A percentile compares a stretch with the other conserved stretches of the same genome.
Evolutionary conservation across 2,329 filamentous ascomycete genomes (phyloP).

Genomic region (Ceratocystis cubensis): DNA sequence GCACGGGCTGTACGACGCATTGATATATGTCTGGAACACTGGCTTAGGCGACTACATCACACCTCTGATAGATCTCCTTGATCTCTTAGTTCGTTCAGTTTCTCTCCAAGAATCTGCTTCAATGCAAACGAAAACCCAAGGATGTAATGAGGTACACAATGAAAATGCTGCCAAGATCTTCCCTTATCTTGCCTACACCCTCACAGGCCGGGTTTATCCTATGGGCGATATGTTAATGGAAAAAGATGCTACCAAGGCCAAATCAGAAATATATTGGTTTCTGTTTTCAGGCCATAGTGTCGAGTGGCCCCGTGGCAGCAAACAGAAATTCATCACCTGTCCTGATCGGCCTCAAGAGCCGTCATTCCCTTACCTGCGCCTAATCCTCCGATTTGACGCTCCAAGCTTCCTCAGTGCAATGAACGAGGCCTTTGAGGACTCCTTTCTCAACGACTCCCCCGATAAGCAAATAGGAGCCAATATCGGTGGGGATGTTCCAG

Average conservation of each 20-base stretch:
- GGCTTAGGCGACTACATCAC: slow-evolving; percentile 82
- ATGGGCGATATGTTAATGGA: slow-evolving; percentile 66
- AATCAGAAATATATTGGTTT: slow-evolving; percentile 83
- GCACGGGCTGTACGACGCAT: slow-evolving; percentile 82
- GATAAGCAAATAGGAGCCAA: slow-evolving; percentile 47
- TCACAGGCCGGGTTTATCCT: slow-evolving; percentile 86
- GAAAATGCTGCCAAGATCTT: slow-evolving; percentile 82
- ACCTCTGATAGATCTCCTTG: slow-evolving; percentile 70
- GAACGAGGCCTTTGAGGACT: slow-evolving; percentile 94
- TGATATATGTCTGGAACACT: slow-evolving; percentile 95
- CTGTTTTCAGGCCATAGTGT: slow-evolving; percentile 75
- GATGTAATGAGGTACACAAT: slow-evolving; percentile 43
- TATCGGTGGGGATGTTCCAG: slow-evolving; percentile 40
- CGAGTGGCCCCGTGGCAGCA: slow-evolving; percentile 57
- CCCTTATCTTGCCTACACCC: slow-evolving; percentile 80
- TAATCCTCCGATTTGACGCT: slow-evolving; percentile 78
- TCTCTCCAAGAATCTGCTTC: slow-evolving; percentile 38
- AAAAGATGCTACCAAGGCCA: slow-evolving; percentile 59
- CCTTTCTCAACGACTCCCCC: slow-evolving; percentile 72
- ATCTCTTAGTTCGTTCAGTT: slow-evolving; percentile 49
- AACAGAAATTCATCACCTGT: slow-evolving; percentile 48
- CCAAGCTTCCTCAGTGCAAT: slow-evolving; percentile 87
- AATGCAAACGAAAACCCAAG: slow-evolving; percentile 30
- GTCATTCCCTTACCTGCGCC: slow-evolving; percentile 71
- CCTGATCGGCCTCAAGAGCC: slow-evolving; percentile 48